Evolutionary conservation across 139 green algal genomes (phyloP).

Genomic region (Zygnema circumcarinatum): DNA sequence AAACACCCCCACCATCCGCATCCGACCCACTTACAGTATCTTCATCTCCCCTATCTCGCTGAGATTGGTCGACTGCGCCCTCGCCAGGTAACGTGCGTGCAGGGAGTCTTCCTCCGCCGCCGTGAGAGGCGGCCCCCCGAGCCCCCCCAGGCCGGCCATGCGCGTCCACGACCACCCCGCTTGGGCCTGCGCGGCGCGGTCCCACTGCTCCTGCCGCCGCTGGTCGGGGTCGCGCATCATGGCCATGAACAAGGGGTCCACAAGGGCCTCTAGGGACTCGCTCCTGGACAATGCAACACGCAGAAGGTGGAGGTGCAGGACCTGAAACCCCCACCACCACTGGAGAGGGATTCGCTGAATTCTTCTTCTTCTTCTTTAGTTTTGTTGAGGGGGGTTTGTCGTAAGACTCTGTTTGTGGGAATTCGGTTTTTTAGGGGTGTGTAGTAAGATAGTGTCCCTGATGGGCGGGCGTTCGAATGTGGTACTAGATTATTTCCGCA

Average conservation of each 20-base stretch:
- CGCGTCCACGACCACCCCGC: not conserved
- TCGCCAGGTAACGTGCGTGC: conserved; percentile 36
- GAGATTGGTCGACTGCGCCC: conserved; percentile 30
- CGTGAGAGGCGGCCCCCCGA: conserved; percentile 36
- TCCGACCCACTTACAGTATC: conserved; percentile 57
- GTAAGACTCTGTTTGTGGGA: too few relatives aligned
- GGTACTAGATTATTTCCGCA: too few relatives aligned
- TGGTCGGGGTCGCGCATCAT: conserved; percentile 53
- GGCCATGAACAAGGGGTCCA: conserved; percentile 49
- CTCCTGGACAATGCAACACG: conserved; percentile 7
- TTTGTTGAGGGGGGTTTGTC: too few relatives aligned
- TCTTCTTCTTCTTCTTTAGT: not conserved
- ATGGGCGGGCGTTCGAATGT: too few relatives aligned
- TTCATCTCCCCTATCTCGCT: conserved; percentile 58
- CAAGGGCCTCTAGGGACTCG: conserved; percentile 6
- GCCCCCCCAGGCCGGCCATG: conserved; percentile 16
- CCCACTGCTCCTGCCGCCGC: conserved; percentile 43
- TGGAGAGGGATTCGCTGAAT: not conserved
- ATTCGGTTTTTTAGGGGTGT: too few relatives aligned
- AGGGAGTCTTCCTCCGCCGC: conserved; percentile 40
- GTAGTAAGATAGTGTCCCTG: too few relatives aligned
- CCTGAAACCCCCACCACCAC: not conserved
- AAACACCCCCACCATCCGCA: too few relatives aligned
- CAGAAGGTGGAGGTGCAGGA: not conserved
- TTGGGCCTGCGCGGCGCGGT: conserved; percentile 20